Conservation (phyloP, 257 asterid species). For the Solanum sejunctum region DNA sequence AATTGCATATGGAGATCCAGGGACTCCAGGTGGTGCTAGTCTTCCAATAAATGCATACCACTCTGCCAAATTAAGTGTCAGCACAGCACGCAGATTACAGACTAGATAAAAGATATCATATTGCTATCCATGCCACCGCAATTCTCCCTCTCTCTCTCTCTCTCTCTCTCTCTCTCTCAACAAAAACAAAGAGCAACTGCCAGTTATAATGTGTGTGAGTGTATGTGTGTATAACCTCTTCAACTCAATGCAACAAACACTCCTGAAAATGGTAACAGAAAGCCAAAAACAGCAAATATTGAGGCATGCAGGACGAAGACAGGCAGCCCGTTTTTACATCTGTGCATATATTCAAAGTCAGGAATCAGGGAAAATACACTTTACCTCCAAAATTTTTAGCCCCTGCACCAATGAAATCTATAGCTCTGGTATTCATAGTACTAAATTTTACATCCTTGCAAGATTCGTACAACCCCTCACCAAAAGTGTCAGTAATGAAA, state of each 20-base stretch:
- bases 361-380: not conserved
- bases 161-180: not conserved
- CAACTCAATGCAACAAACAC: not conserved
- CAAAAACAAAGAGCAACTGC: not conserved
- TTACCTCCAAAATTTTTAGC: slow-evolving; percentile 77
- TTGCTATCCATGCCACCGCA: not conserved
- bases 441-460: slow-evolving; percentile 99
- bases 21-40: slow-evolving; percentile 53
- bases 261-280: not conserved
- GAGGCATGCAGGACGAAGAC: not conserved
- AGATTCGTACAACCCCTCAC: slow-evolving; percentile 75
- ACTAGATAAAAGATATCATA: not conserved
- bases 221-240: not conserved
- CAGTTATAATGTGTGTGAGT: not conserved
- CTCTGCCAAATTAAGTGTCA: slow-evolving; percentile 39
- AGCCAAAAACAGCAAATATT: not conserved
- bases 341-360: not conserved
- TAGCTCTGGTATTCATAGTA: slow-evolving; percentile 90
- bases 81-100: slow-evolving; percentile 1
- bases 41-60: slow-evolving; percentile 86
- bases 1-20: slow-evolving; percentile 91
- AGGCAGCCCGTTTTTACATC: not conserved
- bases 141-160: not conserved
- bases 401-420: slow-evolving; percentile 95
- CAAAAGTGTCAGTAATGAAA: slow-evolving; percentile 62